Percentiles rank a stretch among this genome's conserved stretches.
Evolutionary conservation across 345 rosid genomes (phyloP).

Genomic region (Lagerstroemia speciosa): DNA sequence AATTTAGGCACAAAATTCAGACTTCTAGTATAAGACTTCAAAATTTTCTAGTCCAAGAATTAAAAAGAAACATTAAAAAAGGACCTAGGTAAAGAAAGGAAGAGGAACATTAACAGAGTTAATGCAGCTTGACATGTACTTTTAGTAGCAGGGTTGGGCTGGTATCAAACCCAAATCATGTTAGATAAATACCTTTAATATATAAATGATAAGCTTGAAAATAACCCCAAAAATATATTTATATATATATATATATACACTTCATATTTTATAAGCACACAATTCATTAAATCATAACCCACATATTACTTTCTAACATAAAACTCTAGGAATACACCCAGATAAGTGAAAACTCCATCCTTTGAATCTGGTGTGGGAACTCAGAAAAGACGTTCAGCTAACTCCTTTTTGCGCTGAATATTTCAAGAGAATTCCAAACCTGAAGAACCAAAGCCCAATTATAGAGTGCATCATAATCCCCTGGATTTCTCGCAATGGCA

Average conservation of each 20-base stretch:
- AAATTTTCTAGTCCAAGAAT: background rate
- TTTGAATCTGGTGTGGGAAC: background rate
- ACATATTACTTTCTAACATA: background rate
- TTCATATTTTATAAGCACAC: background rate
- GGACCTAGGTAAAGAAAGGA: background rate
- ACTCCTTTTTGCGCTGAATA: background rate
- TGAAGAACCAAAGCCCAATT: slow-evolving; percentile 99
- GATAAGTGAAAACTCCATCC: background rate
- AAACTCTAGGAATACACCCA: background rate
- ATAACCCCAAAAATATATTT: background rate
- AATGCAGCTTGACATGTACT: background rate
- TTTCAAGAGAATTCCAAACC: slow-evolving; percentile 31
- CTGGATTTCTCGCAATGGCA: slow-evolving; percentile 80
- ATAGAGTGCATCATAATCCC: slow-evolving; percentile 91
- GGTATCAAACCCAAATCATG: background rate
- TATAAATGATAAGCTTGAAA: background rate
- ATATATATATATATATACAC: too few species aligned
- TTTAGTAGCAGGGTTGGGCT: background rate
- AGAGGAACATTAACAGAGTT: background rate
- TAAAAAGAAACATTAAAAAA: background rate
- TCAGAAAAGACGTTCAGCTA: background rate
- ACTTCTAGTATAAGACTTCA: background rate
- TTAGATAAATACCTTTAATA: background rate
- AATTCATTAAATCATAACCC: background rate
- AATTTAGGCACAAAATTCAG: background rate